These are phyloP conservation scores for Pichia paraexigua DNA, from an alignment of 805 yeast genomes.

Conservation along the genomic window DNA sequence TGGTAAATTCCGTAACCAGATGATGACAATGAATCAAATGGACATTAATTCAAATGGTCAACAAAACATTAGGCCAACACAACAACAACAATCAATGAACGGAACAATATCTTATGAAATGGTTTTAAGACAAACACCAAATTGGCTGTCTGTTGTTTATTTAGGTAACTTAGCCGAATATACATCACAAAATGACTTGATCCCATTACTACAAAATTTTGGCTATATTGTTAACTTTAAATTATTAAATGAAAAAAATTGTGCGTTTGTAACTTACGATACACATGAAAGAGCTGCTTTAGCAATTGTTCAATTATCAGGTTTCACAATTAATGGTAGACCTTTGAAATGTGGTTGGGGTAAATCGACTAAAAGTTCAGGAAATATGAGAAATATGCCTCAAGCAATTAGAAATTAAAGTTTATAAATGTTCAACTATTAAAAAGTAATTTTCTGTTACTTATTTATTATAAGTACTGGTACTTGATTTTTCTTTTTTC, in stretches of 20 bases:
- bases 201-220: constrained; percentile 67
- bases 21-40: constrained; percentile 2
- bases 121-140: constrained; percentile 70
- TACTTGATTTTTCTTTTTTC: neutral
- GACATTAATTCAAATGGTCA: constrained; percentile 1
- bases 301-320: constrained; percentile 73
- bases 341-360: constrained; percentile 87
- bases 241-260: constrained; percentile 72
- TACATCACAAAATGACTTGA: constrained; percentile 63
- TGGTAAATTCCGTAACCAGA: constrained; percentile 1
- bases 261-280: constrained; percentile 84
- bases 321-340: constrained; percentile 67
- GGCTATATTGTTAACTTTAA: constrained; percentile 79
- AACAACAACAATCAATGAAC: constrained; percentile 1
- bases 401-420: constrained; percentile 2
- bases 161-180: constrained; percentile 78
- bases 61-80: constrained; percentile 6
- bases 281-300: constrained; percentile 84
- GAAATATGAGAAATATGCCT: neutral
- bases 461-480: neutral
- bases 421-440: neutral
- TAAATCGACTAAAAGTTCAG: constrained; percentile 26
- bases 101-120: constrained; percentile 45
- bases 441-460: neutral
- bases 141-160: constrained; percentile 80